Evolutionary conservation across 345 rosid genomes (phyloP).

Genomic region (Eucalyptus pauciflora): DNA sequence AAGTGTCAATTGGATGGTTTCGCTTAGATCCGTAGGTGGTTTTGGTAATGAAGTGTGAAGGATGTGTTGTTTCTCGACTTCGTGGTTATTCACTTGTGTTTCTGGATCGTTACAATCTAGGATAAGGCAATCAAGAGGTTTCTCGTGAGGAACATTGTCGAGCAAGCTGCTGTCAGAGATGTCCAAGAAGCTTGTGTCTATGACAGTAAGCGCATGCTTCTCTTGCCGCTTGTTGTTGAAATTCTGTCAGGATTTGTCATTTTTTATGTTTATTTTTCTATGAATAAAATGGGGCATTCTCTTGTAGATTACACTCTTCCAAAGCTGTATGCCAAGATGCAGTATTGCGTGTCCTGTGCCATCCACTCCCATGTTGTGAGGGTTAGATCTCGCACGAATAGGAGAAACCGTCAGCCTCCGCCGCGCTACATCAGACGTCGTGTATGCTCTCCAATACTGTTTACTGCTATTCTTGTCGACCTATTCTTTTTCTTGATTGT

Average conservation of each 20-base stretch:
- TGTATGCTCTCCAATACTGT: conserved; percentile 18
- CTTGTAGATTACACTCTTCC: conserved; percentile 62
- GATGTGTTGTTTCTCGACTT: not conserved
- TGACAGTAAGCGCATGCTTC: conserved; percentile 26
- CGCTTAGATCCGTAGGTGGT: not conserved
- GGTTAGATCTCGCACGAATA: conserved; percentile 67
- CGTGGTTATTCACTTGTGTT: not conserved
- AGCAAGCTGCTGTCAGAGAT: conserved; percentile 87
- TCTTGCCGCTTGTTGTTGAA: not conserved
- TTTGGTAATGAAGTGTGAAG: not conserved
- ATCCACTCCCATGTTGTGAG: conserved; percentile 97
- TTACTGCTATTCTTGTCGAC: not conserved
- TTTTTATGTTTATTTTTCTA: not conserved
- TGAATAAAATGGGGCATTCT: not conserved
- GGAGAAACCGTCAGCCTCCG: conserved; percentile 81
- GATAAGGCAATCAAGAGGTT: conserved; percentile 87
- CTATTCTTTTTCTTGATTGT: not conserved
- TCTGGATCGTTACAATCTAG: conserved; percentile 2
- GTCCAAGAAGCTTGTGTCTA: conserved; percentile 83
- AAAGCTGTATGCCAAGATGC: conserved; percentile 76
- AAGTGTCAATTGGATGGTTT: not conserved
- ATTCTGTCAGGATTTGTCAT: not conserved
- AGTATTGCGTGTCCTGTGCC: conserved; percentile 91
- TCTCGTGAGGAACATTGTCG: conserved; percentile 84
- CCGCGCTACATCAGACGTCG: conserved; percentile 74